Evolutionary conservation across 352 stramenopile genomes (phyloP).

Genomic region (Globisporangium alternatum): DNA sequence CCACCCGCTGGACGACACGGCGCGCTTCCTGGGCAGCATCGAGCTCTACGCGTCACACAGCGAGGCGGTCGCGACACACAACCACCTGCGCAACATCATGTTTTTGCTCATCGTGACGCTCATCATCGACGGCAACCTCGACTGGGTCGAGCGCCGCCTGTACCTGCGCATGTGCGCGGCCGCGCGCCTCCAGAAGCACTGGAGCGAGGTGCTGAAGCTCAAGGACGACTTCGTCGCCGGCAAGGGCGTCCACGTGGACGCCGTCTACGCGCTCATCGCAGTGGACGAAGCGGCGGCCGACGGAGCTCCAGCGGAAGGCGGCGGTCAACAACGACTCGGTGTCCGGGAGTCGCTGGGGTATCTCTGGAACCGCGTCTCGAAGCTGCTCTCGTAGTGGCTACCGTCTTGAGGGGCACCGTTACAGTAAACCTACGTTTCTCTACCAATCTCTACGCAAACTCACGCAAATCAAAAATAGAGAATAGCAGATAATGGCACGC

Average conservation of each 20-base stretch:
- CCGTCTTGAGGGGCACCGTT: too few relatives aligned
- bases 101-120: slow-evolving; percentile 42
- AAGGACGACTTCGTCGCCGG: slow-evolving; percentile 40
- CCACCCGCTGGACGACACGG: slow-evolving; percentile 36
- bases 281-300: slow-evolving; percentile 1
- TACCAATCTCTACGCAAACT: too few relatives aligned
- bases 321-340: slow-evolving; percentile 11
- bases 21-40: slow-evolving; percentile 28
- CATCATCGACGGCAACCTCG: slow-evolving; percentile 45
- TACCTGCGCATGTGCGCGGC: slow-evolving; percentile 43
- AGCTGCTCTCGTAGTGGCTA: slow-evolving; percentile 31
- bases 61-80: background rate
- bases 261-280: slow-evolving; percentile 35
- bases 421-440: too few relatives aligned
- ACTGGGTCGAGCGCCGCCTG: slow-evolving; percentile 38
- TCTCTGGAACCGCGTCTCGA: slow-evolving; percentile 22
- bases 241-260: slow-evolving; percentile 31
- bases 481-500: too few relatives aligned
- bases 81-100: slow-evolving; percentile 39
- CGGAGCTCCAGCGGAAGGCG: background rate
- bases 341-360: slow-evolving; percentile 31
- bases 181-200: slow-evolving; percentile 33
- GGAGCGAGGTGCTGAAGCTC: slow-evolving; percentile 32
- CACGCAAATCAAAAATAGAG: too few relatives aligned
- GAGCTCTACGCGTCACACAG: slow-evolving; percentile 18